Conservation (phyloP, 768 basidiomycete genomes). For the Coprinopsis cinerea region DNA sequence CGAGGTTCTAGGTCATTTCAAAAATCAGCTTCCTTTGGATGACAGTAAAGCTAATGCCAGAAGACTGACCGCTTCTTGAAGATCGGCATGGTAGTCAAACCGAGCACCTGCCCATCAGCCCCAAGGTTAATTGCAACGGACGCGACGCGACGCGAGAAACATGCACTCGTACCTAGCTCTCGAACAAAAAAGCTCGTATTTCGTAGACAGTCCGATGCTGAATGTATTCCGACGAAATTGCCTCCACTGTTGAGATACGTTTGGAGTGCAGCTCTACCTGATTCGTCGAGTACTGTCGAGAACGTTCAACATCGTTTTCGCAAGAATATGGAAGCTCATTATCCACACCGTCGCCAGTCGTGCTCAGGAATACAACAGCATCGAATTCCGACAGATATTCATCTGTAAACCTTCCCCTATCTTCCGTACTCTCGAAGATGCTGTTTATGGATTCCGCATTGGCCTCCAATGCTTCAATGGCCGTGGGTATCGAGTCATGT, state of each 20-base stretch:
- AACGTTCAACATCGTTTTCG: background rate
- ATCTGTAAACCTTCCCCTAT: conserved; percentile 49
- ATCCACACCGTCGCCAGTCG: conserved; percentile 56
- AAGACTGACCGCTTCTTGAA: conserved; percentile 56
- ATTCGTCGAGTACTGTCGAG: conserved; percentile 48
- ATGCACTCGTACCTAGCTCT: conserved; percentile 42
- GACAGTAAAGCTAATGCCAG: background rate
- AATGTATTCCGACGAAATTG: conserved; percentile 65
- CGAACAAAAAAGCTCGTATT: conserved; percentile 51
- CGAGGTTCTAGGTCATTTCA: conserved; percentile 41
- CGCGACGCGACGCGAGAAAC: background rate
- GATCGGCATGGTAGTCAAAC: conserved; percentile 65
- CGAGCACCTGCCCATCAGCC: conserved; percentile 39
- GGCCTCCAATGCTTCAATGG: conserved; percentile 48
- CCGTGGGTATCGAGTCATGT: conserved; percentile 73
- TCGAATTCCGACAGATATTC: conserved; percentile 51
- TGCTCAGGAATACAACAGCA: conserved; percentile 62
- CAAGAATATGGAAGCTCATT: background rate
- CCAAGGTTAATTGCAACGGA: background rate
- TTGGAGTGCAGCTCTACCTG: conserved; percentile 56
- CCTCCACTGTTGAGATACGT: conserved; percentile 63
- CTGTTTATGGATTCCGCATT: conserved; percentile 42
- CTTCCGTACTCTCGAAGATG: conserved; percentile 62
- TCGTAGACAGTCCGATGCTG: conserved; percentile 54
- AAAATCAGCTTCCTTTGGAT: background rate